Evolutionary conservation across 176 grass and related monocot genomes (phyloP), one percentile per base, ranked within the genome.

Genomic region (Ensete ventricosum): DNA sequence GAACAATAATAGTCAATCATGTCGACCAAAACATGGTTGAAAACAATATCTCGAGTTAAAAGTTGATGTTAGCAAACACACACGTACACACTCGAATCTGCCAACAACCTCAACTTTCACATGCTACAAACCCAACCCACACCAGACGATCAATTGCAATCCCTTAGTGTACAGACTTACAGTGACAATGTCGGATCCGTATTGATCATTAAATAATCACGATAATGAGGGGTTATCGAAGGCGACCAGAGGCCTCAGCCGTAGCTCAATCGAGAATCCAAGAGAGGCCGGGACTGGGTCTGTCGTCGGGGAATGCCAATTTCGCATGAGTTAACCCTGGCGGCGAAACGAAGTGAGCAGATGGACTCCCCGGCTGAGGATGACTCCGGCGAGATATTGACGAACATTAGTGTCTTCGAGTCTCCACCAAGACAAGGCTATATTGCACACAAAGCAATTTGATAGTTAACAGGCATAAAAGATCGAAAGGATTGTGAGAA

Each of bases 381-480:
- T 23, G 69, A 74, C 69, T 98, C 95, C 0, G 95, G 95, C 49
- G 95, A 82, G 13, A 98, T 79, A 50, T 98, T 98, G 58, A 98
- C 95, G 78, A 98, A 89, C 95, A 98, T 98, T 8, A 98, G 73
- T 7, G 95, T 93, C 71, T 98, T 98, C 0, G 95, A 93, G 58
- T 98, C 95, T 9, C 95, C 95, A 14, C 95, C 95, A 66, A 98
- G 91, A 78, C 95, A 98, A 75, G 95, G 95, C 95, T 98, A 83
- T 82, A 64, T 59, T 14, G 23, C 10, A 25, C 79, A 69, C 14
- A 64, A 67, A 67, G 26, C 43, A 43, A 43, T 43, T 43, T 6
- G 34, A 6, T 43, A 43, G 34, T 6, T 5, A 43, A 43, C 34
- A 43, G 34, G 34, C 34, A 43, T 43, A 43, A 43, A 43, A 43